Evolutionary conservation across 2,329 filamentous ascomycete species (phyloP).

Genomic region (Trichoderma breve): DNA sequence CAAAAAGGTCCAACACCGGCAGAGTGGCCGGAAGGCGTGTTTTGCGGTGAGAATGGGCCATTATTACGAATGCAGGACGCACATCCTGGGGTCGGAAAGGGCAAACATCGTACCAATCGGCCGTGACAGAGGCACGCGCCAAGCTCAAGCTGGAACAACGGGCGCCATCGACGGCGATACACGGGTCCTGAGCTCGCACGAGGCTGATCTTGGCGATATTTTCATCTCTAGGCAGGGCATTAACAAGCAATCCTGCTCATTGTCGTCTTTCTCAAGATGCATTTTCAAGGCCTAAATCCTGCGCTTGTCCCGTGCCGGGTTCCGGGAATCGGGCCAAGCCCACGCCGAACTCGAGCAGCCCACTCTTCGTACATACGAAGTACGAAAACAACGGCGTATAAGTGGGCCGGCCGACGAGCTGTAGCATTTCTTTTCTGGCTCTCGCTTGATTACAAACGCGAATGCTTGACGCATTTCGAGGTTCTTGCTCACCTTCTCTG

Average conservation of each 20-base stretch:
- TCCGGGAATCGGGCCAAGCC: conserved; percentile 12
- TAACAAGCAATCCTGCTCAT: background rate
- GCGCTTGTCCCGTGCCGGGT: conserved; percentile 12
- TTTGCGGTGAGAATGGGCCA: conserved; percentile 7
- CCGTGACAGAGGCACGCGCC: background rate
- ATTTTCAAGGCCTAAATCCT: background rate
- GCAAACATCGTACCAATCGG: background rate
- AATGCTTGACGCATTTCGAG: background rate
- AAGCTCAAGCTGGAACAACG: background rate
- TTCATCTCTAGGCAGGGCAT: background rate
- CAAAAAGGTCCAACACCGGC: background rate
- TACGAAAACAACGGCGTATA: background rate
- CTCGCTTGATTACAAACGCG: background rate
- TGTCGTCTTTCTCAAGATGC: background rate
- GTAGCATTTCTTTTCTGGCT: background rate
- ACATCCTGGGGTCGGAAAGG: background rate
- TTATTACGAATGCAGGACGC: background rate
- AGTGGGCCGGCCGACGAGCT: conserved; percentile 13
- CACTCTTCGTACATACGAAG: conserved; percentile 17
- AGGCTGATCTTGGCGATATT: background rate
- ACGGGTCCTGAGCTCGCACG: conserved; percentile 3
- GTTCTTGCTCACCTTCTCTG: conserved; percentile 1
- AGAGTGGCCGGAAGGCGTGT: conserved; percentile 4
- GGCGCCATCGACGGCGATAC: background rate
- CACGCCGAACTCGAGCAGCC: conserved; percentile 1